phyloP scores from a whole-genome alignment of 1,284 basidiomycete species.

The Boletus putidus region DNA sequence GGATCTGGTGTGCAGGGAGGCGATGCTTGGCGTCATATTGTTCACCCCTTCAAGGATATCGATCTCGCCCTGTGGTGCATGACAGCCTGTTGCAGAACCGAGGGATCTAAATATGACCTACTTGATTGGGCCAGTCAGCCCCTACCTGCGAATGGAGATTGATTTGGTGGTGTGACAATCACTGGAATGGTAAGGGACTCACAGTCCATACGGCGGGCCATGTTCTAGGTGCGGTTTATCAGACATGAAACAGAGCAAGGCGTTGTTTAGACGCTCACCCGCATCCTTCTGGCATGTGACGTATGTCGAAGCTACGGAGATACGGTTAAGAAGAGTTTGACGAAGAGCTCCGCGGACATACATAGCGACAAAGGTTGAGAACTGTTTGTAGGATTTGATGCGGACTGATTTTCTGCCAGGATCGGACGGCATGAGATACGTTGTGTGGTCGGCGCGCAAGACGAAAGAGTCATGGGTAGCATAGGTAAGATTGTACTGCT shows the following conservation, averaged over 20 bases:
- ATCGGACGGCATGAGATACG: constrained; percentile 26
- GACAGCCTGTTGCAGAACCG: not conserved
- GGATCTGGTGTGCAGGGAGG: constrained; percentile 26
- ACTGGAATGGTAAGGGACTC: constrained; percentile 1
- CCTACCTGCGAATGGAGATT: constrained; percentile 23
- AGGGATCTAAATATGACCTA: not conserved
- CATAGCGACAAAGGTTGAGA: constrained; percentile 22
- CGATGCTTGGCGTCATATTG: constrained; percentile 29
- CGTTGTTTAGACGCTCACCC: constrained; percentile 23
- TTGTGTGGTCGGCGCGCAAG: constrained; percentile 40
- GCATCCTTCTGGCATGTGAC: constrained; percentile 33
- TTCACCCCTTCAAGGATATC: constrained; percentile 40
- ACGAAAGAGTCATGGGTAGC: constrained; percentile 36
- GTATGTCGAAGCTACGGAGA: constrained; percentile 29
- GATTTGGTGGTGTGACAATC: not conserved
- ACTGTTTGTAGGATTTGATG: constrained; percentile 23
- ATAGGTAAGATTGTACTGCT: constrained; percentile 37
- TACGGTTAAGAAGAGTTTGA: not conserved
- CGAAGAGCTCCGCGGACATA: constrained; percentile 12
- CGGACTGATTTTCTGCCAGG: constrained; percentile 34
- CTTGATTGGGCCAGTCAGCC: constrained; percentile 26
- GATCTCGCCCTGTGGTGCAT: constrained; percentile 33
- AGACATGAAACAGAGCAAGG: not conserved
- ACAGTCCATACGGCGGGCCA: constrained; percentile 35
- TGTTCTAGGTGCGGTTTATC: constrained; percentile 18